phyloP scores from a whole-genome alignment of 768 basidiomycete species.

The Naganishia randhawae region DNA sequence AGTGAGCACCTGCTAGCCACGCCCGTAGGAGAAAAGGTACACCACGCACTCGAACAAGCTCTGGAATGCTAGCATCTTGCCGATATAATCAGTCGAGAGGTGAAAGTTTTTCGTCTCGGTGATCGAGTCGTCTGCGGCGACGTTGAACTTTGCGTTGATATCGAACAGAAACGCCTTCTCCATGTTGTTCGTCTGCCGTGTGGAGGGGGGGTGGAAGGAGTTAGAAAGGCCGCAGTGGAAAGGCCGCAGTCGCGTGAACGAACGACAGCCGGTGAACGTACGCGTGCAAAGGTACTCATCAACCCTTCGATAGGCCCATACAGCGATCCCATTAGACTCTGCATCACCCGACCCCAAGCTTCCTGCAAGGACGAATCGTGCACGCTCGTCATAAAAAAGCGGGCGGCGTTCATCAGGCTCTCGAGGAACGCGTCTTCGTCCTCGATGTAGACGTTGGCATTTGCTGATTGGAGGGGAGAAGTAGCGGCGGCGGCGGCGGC shows the following conservation, averaged over 20 bases:
- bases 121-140: conserved; percentile 90
- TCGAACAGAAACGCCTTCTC: conserved; percentile 94
- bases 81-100: conserved; percentile 84
- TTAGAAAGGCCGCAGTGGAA: too few relatives aligned
- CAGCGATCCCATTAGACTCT: conserved; percentile 72
- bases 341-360: conserved; percentile 83
- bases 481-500: conserved; percentile 16
- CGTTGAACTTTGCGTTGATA: conserved; percentile 72
- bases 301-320: conserved; percentile 81
- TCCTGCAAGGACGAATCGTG: conserved; percentile 89
- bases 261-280: conserved; percentile 34
- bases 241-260: too few relatives aligned
- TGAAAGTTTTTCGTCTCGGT: conserved; percentile 84
- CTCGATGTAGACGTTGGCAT: conserved; percentile 52
- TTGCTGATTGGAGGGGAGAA: conserved; percentile 53
- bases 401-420: conserved; percentile 54
- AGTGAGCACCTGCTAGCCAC: conserved; percentile 12
- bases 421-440: conserved; percentile 58
- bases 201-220: neutral
- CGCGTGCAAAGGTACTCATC: conserved; percentile 59
- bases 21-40: neutral
- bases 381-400: conserved; percentile 86
- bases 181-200: conserved; percentile 76
- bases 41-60: conserved; percentile 72
- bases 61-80: conserved; percentile 79